phyloP scores from a whole-genome alignment of 2,329 filamentous ascomycete genomes.

The Fusarium miscanthi region DNA sequence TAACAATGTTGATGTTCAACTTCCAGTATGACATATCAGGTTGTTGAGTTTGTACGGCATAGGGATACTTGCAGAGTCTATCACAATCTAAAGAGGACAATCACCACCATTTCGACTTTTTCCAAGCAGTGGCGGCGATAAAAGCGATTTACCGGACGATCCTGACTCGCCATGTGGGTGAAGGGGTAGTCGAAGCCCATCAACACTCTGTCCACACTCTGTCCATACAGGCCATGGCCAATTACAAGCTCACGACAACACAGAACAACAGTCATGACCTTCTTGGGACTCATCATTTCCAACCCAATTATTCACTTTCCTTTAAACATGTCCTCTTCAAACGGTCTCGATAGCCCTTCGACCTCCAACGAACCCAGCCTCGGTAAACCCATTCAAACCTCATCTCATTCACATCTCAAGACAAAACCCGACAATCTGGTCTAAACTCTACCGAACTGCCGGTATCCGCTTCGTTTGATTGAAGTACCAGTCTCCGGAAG shows the following conservation, averaged over 20 bases:
- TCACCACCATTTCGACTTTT: fast-evolving
- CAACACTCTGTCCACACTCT: background rate
- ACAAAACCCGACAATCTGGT: background rate
- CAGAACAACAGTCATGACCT: background rate
- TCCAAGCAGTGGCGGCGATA: fast-evolving
- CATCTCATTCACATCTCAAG: background rate
- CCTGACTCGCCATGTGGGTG: background rate
- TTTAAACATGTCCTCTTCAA: background rate
- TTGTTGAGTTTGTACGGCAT: fast-evolving
- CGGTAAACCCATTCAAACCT: background rate
- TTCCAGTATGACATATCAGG: background rate
- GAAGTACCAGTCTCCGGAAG: background rate
- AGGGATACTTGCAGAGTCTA: background rate
- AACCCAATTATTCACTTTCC: fast-evolving
- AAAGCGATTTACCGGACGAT: no score
- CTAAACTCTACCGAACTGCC: background rate
- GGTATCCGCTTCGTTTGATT: background rate
- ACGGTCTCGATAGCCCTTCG: background rate
- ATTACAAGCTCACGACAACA: background rate
- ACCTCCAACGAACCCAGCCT: background rate
- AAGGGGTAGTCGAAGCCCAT: background rate
- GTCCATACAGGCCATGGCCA: background rate
- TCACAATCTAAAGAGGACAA: background rate
- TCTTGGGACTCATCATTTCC: background rate
- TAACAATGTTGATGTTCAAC: background rate